Conservation (phyloP, 768 basidiomycete species). For the Amanita inopinata region DNA sequence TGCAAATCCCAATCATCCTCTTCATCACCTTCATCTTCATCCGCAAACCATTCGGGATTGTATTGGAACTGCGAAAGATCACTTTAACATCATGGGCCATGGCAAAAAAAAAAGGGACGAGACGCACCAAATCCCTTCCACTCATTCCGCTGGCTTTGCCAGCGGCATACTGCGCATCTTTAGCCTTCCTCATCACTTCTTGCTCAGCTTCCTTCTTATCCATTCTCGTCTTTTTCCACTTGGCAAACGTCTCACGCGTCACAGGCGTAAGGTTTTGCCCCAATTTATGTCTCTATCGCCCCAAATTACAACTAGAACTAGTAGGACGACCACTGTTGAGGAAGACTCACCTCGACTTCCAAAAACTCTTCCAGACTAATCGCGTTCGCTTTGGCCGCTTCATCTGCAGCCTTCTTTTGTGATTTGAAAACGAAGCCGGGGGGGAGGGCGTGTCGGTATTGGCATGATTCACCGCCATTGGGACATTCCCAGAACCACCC, state of each 20-base stretch:
- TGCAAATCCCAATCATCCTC: constrained; percentile 51
- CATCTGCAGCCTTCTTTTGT: constrained; percentile 85
- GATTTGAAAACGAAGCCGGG: constrained; percentile 94
- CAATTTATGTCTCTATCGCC: constrained; percentile 92
- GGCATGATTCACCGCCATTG: constrained; percentile 70
- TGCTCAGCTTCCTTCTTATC: constrained; percentile 91
- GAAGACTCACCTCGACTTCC: constrained; percentile 78
- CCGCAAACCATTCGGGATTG: constrained; percentile 91
- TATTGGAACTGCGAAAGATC: constrained; percentile 74
- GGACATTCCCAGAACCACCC: constrained; percentile 98
- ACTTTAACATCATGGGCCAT: constrained; percentile 8
- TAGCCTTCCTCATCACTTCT: constrained; percentile 73
- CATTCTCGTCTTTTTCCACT: constrained; percentile 93
- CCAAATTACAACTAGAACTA: too few species aligned
- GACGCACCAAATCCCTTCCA: constrained; percentile 81
- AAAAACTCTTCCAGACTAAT: constrained; percentile 96
- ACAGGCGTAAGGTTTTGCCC: constrained; percentile 87
- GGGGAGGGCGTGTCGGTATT: constrained; percentile 91
- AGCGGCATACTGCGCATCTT: constrained; percentile 70
- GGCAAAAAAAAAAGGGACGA: constrained; percentile 7
- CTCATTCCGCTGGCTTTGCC: constrained; percentile 93
- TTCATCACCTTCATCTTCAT: constrained; percentile 46
- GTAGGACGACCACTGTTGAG: too few species aligned
- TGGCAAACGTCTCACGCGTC: constrained; percentile 81
- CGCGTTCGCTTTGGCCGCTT: constrained; percentile 77